Evolutionary conservation across 805 yeast genomes (phyloP), one percentile per base, ranked within the genome.

Genomic region (Saitoella complicata): DNA sequence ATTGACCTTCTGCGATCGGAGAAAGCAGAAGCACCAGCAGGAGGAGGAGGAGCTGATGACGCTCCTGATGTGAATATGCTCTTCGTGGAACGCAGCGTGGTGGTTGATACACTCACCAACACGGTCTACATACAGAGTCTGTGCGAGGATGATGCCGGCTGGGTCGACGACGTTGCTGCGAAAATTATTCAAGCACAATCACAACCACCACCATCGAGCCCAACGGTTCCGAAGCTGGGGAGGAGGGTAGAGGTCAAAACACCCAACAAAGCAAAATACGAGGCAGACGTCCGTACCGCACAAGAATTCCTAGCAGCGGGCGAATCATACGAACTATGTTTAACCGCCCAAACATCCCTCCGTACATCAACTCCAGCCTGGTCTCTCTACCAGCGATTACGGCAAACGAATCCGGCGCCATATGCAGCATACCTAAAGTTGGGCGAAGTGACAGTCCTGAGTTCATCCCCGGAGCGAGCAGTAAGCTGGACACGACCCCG

Each of bases 401-500:
- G 83, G 0, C 54, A 62, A 9, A 71, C 70, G 45, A 91, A 93
- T 56, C 97, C 98, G 3, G 83, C 97, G 0, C 98, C 99, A 1
- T 88, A 82, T 58, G 77, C 95, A 2, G 78, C 91, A 45, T 91
- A 65, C 57, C 67, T 91, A 67, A 69, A 76, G 42, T 81, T 88
- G 54, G 70, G 66, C 2, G 80, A 78, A 49, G 71, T 61, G 5
- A 66, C 69, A 8, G 63, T 91, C 32, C 67, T 88, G 2, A 84
- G 95, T 1, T 80, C 95, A 0, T 88, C 97, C 0, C 99, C 99
- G 0, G 99, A 91, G 59, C 67, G 98, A 50, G 93, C 91, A 55
- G 58, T 93, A 43, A 21, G 21, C 21, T 21, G 21, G 21, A 21
- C 21, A 21, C 21, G 21, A 21, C 21, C 21, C 2, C 21, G 21